Evolutionary conservation across 2,329 filamentous ascomycete species (phyloP).

Genomic region (Aureobasidium melanogenum): DNA sequence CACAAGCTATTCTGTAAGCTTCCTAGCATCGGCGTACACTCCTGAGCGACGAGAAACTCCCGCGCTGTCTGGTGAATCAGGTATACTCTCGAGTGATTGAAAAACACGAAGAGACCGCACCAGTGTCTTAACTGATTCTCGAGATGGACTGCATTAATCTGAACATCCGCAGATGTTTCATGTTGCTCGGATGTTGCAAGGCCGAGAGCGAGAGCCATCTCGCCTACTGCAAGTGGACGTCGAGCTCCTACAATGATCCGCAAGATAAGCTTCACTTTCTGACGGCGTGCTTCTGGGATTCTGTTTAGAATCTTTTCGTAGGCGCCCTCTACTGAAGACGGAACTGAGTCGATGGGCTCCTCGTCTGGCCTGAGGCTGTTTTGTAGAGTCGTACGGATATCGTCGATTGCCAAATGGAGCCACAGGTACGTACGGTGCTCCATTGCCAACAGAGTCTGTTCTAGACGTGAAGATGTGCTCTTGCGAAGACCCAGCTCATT

Average conservation of each 20-base stretch:
- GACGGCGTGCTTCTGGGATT: background rate
- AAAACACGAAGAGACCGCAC: conserved; percentile 22
- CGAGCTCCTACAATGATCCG: background rate
- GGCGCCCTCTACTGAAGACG: background rate
- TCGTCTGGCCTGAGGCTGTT: background rate
- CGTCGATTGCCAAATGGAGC: background rate
- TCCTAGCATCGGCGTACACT: background rate
- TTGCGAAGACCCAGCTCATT: background rate
- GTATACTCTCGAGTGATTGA: conserved; percentile 19
- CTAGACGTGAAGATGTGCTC: background rate
- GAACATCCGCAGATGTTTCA: background rate
- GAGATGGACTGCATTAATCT: background rate
- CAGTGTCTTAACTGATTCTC: conserved; percentile 12
- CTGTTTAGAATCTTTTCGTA: background rate
- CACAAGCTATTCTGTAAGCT: background rate
- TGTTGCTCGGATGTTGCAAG: background rate
- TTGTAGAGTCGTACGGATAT: background rate
- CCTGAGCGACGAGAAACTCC: conserved; percentile 19
- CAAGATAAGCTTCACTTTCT: background rate
- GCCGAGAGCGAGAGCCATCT: background rate
- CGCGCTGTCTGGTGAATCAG: conserved; percentile 25
- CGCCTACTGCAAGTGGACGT: background rate
- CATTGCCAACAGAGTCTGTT: background rate
- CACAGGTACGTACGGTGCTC: background rate
- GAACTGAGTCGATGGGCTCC: background rate